Evolutionary conservation across 441 rosid species (phyloP).

Genomic region (Sinapis alba): DNA sequence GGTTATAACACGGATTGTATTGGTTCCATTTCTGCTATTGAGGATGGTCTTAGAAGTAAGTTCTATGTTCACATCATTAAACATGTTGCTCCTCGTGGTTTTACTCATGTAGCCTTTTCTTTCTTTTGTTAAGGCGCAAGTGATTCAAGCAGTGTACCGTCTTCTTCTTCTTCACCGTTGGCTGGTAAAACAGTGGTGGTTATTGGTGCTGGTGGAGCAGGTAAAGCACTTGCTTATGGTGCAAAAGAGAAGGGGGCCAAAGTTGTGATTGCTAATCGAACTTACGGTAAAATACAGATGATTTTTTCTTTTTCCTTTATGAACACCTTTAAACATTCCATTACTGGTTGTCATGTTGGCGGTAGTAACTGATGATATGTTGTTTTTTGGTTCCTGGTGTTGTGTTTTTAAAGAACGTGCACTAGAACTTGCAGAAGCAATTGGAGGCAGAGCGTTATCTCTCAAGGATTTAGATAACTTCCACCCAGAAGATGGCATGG

Average conservation of each 20-base stretch:
- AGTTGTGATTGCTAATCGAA: slow-evolving; percentile 68
- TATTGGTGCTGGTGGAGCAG: slow-evolving; percentile 87
- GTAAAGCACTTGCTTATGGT: slow-evolving; percentile 83
- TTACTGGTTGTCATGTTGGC: slow-evolving; percentile 4
- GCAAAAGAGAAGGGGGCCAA: slow-evolving; percentile 77
- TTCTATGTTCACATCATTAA: slow-evolving; percentile 22
- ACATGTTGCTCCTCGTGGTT: slow-evolving; percentile 6
- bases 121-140: slow-evolving; percentile 41
- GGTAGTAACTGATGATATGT: slow-evolving; percentile 7
- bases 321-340: background rate
- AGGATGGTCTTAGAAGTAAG: slow-evolving; percentile 68
- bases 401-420: slow-evolving; percentile 56
- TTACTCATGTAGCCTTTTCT: slow-evolving; percentile 8
- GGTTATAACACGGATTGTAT: slow-evolving; percentile 73
- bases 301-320: background rate
- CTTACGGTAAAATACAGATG: slow-evolving; percentile 50
- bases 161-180: slow-evolving; percentile 51
- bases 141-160: slow-evolving; percentile 31
- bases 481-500: slow-evolving; percentile 66
- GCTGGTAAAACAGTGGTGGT: slow-evolving; percentile 71
- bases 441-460: slow-evolving; percentile 65
- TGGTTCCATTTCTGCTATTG: slow-evolving; percentile 83
- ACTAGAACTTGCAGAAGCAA: slow-evolving; percentile 52
- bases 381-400: slow-evolving; percentile 16
- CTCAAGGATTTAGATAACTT: slow-evolving; percentile 55